Evolutionary conservation across 805 yeast genomes (phyloP), one percentile per base, ranked within the genome.

Genomic region (Yamadazyma laniorum): DNA sequence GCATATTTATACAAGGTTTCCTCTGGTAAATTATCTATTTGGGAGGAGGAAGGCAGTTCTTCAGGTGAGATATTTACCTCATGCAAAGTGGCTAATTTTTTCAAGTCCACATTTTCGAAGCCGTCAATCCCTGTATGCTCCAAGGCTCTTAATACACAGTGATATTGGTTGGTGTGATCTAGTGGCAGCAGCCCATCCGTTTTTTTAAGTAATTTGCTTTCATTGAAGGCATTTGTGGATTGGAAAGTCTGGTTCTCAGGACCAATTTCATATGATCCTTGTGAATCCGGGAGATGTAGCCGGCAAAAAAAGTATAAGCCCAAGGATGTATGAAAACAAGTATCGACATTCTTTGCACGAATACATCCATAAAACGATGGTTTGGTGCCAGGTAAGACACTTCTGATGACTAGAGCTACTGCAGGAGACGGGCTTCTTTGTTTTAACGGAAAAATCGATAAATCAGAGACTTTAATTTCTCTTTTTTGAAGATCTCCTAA

Each of bases 311-410:
- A 48, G 35, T 61, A 61, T 8, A 51, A 42, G 3, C 62, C 47
- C n/a, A 61, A 35, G 2, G 58, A 53, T 6, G 55, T 49, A 29
- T 52, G 59, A 6, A 57, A 57, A 39, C 66, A 61, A 16, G 48
- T 42, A 39, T 59, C 61, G 12, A 58, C 49, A 41, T 49, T 35
- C 35, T 43, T 49, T 34, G 52, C 47, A 28, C 63, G 38, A 21
- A 58, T 40, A 35, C 58, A 48, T 2, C 54, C 61, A 34, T 43
- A 42, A 34, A 33, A 53, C 7, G 35, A 47, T 21, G 34, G 25
- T 4, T 29, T 31, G 13, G 18, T 25, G 3, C 40, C 38, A 14
- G 33, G 30, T 9, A 15, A 5, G 4, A 15, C 13, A 29, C 39
- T 29, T 21, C 29, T 35, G 5, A 43, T 18, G 18, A 43, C 43